Evolutionary conservation across 129 eudicot species (phyloP).

Genomic region (Glebionis coronaria): DNA sequence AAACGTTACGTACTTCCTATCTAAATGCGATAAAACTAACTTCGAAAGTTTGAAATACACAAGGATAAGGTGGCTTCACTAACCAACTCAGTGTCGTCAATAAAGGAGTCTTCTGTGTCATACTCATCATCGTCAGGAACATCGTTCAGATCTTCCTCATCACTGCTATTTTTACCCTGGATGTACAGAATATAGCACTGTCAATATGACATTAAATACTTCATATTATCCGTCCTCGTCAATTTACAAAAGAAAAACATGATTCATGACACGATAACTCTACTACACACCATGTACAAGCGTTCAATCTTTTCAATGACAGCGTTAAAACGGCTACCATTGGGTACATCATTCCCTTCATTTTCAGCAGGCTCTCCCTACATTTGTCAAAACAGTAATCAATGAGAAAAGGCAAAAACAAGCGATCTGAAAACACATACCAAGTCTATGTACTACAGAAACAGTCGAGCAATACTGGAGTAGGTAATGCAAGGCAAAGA

Average conservation of each 20-base stretch:
- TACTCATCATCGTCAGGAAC: constrained; percentile 98
- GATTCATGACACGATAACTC: background rate
- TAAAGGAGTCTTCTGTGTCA: constrained; percentile 96
- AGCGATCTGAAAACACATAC: too few species aligned
- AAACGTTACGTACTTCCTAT: background rate
- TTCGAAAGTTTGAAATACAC: constrained; percentile 1
- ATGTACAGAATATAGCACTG: constrained; percentile 17
- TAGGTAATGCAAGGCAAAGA: too few species aligned
- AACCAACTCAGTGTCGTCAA: constrained; percentile 94
- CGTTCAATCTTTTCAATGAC: constrained; percentile 98
- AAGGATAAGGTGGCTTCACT: constrained; percentile 19
- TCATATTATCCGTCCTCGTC: background rate
- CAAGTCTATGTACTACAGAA: too few species aligned
- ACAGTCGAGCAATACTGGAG: too few species aligned
- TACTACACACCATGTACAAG: constrained; percentile 72
- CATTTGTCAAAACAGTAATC: background rate
- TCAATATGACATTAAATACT: constrained; percentile 1
- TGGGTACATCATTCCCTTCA: constrained; percentile 63
- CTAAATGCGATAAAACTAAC: background rate
- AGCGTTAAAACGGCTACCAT: constrained; percentile 76
- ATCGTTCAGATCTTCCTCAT: constrained; percentile 88
- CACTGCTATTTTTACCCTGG: constrained; percentile 94
- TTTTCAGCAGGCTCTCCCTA: constrained; percentile 57
- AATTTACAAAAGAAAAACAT: background rate
- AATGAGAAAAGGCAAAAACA: background rate